Evolutionary conservation across 2,329 filamentous ascomycete species (phyloP), one percentile per base, ranked within the genome.

Genomic region (Penicillium sp.): DNA sequence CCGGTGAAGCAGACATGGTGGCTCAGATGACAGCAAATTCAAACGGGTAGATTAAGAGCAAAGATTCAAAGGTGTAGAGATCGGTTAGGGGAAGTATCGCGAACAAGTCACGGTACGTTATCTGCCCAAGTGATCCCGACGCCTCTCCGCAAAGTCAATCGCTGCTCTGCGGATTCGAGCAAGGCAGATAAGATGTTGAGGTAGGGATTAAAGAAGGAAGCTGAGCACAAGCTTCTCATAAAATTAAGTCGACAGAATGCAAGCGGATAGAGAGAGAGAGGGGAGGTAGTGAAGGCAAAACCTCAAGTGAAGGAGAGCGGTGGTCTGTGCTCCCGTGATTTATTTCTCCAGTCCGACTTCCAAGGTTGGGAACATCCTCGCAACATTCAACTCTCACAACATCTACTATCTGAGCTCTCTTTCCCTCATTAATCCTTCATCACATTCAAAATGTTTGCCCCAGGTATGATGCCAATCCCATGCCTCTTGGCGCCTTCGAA

Each of bases 1-100:
- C 72, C 10, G 72, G 73, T 35, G 73, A 74, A 32, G 68, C 71
- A 31, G 74, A 75, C 74, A 76, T 76, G 18, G 41, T 64, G 54
- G 13, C 23, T 34, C 23, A 25, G 46, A 23, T 29, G 27, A 42
- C 40, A 12, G 10, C 8, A 27, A 38, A 40, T n/a, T 37, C 15
- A 31, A 34, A 32, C 9, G n/a, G 9, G 13, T 31, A n/a, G 40
- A 7, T 40, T 21, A 46, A 34, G 23, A 29, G 21, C 13, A 47
- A 49, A 52, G 21, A 21, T 32, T 40, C 12, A 29, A 40, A 44
- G 40, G n/a, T 46, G 25, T 29, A 35, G 37, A 41, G 41, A 44
- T 44, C 32, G 10, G 34, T 51, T 23, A 39, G 31, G 23, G 16
- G 12, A 32, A 25, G 35, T 40, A 42, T 55, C 48, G 37, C 50